Evolutionary conservation across 306 rosid species (phyloP).

Genomic region (Cucurbita argyrosperma): DNA sequence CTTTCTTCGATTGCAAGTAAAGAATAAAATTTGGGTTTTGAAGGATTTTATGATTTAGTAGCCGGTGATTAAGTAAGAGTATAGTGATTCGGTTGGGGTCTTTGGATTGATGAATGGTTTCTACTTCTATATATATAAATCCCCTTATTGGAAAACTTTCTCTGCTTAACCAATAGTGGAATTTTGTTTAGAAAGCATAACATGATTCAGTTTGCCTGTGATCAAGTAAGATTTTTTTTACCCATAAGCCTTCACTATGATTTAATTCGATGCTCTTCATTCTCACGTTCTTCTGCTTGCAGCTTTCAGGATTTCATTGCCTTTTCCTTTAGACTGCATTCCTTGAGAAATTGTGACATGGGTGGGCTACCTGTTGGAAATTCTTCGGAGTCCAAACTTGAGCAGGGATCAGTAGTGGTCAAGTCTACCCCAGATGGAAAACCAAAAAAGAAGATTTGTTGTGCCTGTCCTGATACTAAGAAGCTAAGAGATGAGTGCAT

Average conservation of each 20-base stretch:
- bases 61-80: background rate
- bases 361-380: conserved; percentile 30
- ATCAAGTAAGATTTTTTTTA: background rate
- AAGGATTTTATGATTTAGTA: background rate
- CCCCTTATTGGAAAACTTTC: background rate
- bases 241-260: background rate
- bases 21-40: background rate
- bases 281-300: background rate
- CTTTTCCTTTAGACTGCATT: background rate
- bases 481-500: conserved; percentile 78
- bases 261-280: background rate
- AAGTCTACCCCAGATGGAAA: conserved; percentile 24
- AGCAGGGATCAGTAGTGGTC: background rate
- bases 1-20: background rate
- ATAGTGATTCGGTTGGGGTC: background rate
- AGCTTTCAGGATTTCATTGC: background rate
- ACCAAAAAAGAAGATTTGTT: conserved; percentile 78
- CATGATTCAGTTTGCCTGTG: background rate
- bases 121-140: background rate
- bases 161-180: background rate
- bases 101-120: background rate
- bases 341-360: conserved; percentile 16
- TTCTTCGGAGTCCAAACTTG: conserved; percentile 16
- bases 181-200: background rate
- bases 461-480: conserved; percentile 78